phyloP scores from a whole-genome alignment of 257 asterid genomes.

The Scutellaria minor region DNA sequence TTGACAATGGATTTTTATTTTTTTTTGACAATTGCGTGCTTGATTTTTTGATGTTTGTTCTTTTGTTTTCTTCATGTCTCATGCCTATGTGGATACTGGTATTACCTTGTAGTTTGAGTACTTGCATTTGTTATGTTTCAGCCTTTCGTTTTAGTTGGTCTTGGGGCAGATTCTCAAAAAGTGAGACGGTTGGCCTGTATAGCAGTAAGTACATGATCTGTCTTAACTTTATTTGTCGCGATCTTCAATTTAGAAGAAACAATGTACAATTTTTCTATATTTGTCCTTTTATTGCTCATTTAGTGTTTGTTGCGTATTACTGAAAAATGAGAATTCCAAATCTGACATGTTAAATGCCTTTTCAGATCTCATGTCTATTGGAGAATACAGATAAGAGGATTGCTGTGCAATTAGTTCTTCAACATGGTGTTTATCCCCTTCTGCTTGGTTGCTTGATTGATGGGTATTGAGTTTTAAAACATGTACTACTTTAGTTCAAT shows the following conservation, averaged over 20 bases:
- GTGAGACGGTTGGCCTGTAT: conserved; percentile 78
- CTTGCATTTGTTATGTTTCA: conserved; percentile 49
- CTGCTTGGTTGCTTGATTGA: conserved; percentile 80
- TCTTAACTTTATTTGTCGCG: conserved; percentile 8
- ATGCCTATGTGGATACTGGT: conserved; percentile 13
- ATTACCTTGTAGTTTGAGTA: conserved; percentile 29
- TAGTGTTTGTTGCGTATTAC: conserved; percentile 4
- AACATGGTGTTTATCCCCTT: conserved; percentile 66
- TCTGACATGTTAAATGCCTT: conserved; percentile 31
- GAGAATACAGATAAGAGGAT: conserved; percentile 61
- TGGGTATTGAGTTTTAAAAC: conserved; percentile 64
- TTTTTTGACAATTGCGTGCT: background rate
- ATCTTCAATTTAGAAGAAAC: conserved; percentile 1
- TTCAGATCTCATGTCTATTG: conserved; percentile 76
- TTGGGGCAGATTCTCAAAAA: conserved; percentile 80
- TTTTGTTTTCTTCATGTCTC: background rate
- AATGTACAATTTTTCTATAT: background rate
- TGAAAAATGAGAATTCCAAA: conserved; percentile 11
- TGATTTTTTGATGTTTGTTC: background rate
- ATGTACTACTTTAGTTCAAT: conserved; percentile 16
- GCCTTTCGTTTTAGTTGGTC: conserved; percentile 81
- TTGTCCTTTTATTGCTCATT: background rate
- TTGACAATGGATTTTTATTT: background rate
- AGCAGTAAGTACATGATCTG: conserved; percentile 56
- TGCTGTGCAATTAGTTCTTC: conserved; percentile 57